Conservation (phyloP, 2,329 filamentous ascomycete species). For the Penicillium italicum region DNA sequence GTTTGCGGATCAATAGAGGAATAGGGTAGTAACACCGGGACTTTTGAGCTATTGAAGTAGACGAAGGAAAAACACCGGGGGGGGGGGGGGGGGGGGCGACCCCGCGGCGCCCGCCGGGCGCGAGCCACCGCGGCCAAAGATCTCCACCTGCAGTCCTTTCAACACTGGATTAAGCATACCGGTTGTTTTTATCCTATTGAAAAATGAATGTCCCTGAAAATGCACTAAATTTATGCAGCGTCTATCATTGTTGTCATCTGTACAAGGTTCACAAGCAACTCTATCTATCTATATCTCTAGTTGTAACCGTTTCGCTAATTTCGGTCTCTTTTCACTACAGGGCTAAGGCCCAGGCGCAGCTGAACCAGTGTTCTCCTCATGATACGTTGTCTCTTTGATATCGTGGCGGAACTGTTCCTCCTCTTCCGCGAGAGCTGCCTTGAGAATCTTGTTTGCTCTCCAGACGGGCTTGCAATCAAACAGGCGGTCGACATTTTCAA, state of each 20-base stretch:
- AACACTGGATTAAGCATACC: background rate
- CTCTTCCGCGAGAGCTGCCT: slow-evolving; percentile 34
- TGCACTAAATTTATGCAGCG: background rate
- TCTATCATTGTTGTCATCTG: slow-evolving; percentile 1
- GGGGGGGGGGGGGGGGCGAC: no score
- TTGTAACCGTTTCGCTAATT: background rate
- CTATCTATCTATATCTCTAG: background rate
- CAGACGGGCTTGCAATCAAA: slow-evolving; percentile 48
- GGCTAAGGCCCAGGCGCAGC: background rate
- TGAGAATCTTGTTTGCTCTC: slow-evolving; percentile 34
- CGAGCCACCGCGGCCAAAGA: no score
- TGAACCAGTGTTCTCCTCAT: slow-evolving; percentile 16
- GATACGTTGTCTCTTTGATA: slow-evolving; percentile 24
- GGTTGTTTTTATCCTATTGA: background rate
- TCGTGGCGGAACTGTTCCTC: slow-evolving; percentile 36
- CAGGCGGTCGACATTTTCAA: slow-evolving; percentile 63
- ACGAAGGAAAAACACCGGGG: background rate
- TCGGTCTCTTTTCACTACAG: background rate
- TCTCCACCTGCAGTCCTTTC: no score
- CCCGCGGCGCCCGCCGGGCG: no score
- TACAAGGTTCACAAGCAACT: background rate
- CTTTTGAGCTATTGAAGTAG: background rate
- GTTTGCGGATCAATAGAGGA: background rate
- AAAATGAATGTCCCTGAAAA: background rate
- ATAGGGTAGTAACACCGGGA: no score